Percentiles rank a stretch among this genome's conserved stretches.
Conservation (phyloP, 148 eudicot genomes). For the Mesembryanthemum crystallinum region DNA sequence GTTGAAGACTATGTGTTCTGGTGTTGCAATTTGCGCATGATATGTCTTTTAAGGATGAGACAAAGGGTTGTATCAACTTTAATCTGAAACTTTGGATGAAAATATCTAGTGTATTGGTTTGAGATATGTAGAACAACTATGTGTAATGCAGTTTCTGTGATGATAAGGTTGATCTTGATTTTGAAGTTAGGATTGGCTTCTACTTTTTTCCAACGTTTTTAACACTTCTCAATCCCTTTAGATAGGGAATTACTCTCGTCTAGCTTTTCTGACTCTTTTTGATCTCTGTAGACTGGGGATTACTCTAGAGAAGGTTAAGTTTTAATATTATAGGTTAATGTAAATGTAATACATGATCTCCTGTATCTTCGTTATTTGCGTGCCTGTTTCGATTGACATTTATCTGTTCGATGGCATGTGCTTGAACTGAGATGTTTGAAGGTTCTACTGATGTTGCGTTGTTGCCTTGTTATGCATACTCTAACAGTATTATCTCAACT, state of each 20-base stretch:
- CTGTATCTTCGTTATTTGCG: no score
- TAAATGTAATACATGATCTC: no score
- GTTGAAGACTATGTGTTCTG: no score
- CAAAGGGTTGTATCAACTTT: not conserved
- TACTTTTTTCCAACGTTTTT: no score
- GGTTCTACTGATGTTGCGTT: not conserved
- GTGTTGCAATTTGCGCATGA: not conserved
- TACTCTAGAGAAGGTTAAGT: no score
- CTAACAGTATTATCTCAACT: not conserved
- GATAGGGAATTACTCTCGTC: not conserved
- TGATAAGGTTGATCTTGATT: not conserved
- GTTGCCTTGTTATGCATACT: constrained; percentile 12
- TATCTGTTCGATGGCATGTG: not conserved
- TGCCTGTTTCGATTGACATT: not conserved
- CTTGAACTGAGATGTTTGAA: constrained; percentile 10
- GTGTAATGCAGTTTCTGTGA: not conserved
- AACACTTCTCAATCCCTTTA: no score
- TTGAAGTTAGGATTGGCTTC: not conserved
- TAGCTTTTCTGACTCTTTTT: not conserved
- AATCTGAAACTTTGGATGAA: not conserved
- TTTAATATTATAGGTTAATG: no score
- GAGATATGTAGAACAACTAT: not conserved
- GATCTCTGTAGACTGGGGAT: not conserved
- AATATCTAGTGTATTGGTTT: not conserved
- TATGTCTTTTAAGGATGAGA: not conserved